Evolutionary conservation across 208 protist species (phyloP), one percentile per base, ranked within the genome.

Genomic region (Wallacemonas rigidus): DNA sequence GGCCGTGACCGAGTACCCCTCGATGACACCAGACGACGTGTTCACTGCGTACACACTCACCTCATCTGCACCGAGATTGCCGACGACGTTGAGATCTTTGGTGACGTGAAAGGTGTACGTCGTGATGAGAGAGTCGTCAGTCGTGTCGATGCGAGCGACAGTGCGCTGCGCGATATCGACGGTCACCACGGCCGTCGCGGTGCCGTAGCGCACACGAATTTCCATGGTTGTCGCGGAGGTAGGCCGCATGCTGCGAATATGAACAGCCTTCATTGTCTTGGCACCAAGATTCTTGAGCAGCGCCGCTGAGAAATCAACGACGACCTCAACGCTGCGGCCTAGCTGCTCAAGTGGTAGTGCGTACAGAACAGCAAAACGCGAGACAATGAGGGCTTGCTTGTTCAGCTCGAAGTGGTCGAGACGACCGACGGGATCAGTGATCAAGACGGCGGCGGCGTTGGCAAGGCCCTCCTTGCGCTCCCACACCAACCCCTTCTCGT

Each of bases 331-430:
- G 35, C 73, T 68, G 12, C 57, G 11, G 14, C 87, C 92, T 76
- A 86, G 87, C 14, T 84, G 60, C 2, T 76, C 48, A 38, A 95
- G 51, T 17, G 92, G 88, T 40, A 94, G 77, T 39, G 67, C 45
- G 77, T 95, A 95, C 41, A 97, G 77, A 0, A 82, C 54, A 43
- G 88, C 90, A 54, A 80, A 83, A 36, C 79, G 75, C 12, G 92
- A 93, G 48, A 81, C 78, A 14, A 85, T 65, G 5, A 95, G 65
- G 5, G 81, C 75, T 17, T 88, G 55, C 76, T 94, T 91, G 69
- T 90, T 88, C 63, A 97, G 93, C 53, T 87, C 77, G 62, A 97
- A 95, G 72, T 91, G 89, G 71, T 97, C 92, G 2, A 91, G 67
- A 9, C 61, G 12, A 40, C 45, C 72, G 56, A 77, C 58, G 14